Percentiles rank a stretch among this genome's conserved stretches.
Conservation (phyloP, 352 stramenopile genomes). For the Phytopythium helicoides region DNA sequence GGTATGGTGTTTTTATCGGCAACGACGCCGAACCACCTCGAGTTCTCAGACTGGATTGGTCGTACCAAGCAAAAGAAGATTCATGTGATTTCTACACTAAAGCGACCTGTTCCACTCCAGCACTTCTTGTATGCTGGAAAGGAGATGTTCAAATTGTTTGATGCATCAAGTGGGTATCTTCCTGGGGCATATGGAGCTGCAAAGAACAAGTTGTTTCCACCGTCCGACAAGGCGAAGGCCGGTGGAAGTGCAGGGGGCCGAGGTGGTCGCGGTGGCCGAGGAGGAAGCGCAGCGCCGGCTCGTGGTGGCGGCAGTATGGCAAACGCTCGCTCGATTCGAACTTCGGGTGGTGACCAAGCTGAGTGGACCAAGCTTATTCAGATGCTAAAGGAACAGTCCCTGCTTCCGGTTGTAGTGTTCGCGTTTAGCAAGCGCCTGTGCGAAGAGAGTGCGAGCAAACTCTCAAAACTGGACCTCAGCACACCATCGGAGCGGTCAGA, state of each 20-base stretch:
- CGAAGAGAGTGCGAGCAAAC: slow-evolving; percentile 75
- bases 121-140: slow-evolving; percentile 96
- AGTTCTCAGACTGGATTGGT: slow-evolving; percentile 99
- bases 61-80: slow-evolving; percentile 95
- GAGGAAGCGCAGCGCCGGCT: slow-evolving; percentile 13
- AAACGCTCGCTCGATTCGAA: slow-evolving; percentile 48
- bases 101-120: slow-evolving; percentile 95
- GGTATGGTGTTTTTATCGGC: slow-evolving; percentile 98
- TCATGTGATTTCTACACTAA: slow-evolving; percentile 97
- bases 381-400: slow-evolving; percentile 85
- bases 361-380: slow-evolving; percentile 91
- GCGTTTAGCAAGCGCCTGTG: slow-evolving; percentile 86
- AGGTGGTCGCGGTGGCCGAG: slow-evolving; percentile 25
- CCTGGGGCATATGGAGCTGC: slow-evolving; percentile 51
- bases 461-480: slow-evolving; percentile 74
- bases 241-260: slow-evolving; percentile 23
- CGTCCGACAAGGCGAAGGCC: slow-evolving; percentile 49
- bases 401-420: slow-evolving; percentile 96
- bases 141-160: slow-evolving; percentile 89
- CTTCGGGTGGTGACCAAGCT: slow-evolving; percentile 60
- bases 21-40: slow-evolving; percentile 98
- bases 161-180: slow-evolving; percentile 52
- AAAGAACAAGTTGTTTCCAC: slow-evolving; percentile 65
- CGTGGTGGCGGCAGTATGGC: slow-evolving; percentile 37
- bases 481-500: slow-evolving; percentile 72